Base-by-base conservation (phyloP, 2,329 filamentous ascomycete genomes). In the Ophiostoma tasmaniense region DNA sequence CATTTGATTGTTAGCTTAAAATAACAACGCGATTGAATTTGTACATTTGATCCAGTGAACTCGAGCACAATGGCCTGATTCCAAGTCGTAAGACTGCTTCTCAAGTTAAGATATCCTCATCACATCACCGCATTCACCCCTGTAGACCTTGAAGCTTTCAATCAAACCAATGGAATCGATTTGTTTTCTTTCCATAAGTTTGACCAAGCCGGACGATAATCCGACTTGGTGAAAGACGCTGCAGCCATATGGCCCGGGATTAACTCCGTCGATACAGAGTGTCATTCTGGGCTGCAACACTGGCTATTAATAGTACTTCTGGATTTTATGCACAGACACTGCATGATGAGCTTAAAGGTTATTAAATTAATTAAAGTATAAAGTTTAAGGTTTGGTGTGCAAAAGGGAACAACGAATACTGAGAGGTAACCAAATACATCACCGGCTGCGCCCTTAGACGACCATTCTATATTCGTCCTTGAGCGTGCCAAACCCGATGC, bases 381-480 rank as follows among this genome's bases (percentile, higher is more conserved):
- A 45, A 20, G 7, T 7, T 13, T 39, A 39, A 39, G 14, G 13
- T 2, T 39, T 37, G 3, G 33, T 35, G n/a, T n/a, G n/a, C n/a
- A n/a, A 33, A 33, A 2, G 33, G 33, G 33, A 4, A 2, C 33
- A 33, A 33, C 33, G 8, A 33, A 33, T 33, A 33, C 8, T 33
- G 8, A 33, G 33, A 33, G 33, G 33, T 8, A 33, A 33, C 2
- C 8, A 33, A 6, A 6, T 6, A 33, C 37, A 2, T 39, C 37
- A 3, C 10, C 11, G 11, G 10, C 37, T 39, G 0, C 10, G 10
- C 11, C 3, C 37, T 14, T 39, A 22, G 6, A 35, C 59, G 14
- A 62, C 59, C 59, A 30, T 30, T 17, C 35, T 62, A 30, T 62
- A 62, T 10, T 62, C 59, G 59, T 62, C 59, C 59, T 62, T 62